A percentile compares a stretch with the other conserved stretches of the same genome.
Evolutionary conservation across 2,329 filamentous ascomycete species (phyloP).

Genomic region (Pestalotiopsis sp.): DNA sequence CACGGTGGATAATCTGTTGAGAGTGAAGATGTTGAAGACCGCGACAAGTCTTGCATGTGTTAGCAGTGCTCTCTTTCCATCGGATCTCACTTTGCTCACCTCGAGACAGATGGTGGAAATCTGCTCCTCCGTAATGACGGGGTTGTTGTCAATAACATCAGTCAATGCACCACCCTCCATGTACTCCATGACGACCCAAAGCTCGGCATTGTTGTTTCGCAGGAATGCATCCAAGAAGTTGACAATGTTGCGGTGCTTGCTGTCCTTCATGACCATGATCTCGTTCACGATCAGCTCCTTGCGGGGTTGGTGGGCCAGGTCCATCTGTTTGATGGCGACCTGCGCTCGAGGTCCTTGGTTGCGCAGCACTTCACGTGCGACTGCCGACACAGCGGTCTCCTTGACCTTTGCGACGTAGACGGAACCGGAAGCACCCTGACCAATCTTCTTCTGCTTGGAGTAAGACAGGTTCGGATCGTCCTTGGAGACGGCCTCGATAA

Average conservation of each 20-base stretch:
- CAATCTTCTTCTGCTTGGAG: conserved; percentile 99
- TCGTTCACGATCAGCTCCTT: conserved; percentile 99
- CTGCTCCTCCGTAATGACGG: conserved; percentile 90
- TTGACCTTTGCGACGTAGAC: conserved; percentile 98
- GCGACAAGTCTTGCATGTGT: conserved; percentile 76
- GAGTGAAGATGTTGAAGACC: conserved; percentile 92
- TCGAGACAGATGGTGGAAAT: conserved; percentile 97
- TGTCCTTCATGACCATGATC: conserved; percentile 99
- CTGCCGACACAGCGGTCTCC: conserved; percentile 78
- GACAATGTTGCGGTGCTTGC: conserved; percentile 96
- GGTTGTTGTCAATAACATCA: conserved; percentile 98
- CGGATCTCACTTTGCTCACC: conserved; percentile 55
- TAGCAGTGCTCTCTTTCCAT: conserved; percentile 18
- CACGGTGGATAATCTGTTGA: conserved; percentile 97
- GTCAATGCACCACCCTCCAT: conserved; percentile 98
- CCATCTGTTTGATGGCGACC: conserved; percentile 99
- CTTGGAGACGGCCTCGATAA: conserved; percentile 93
- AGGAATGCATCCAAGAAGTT: conserved; percentile 98
- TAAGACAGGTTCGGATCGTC: conserved; percentile 94
- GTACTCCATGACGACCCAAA: conserved; percentile 99
- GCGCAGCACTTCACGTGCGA: conserved; percentile 77
- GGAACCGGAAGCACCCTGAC: conserved; percentile 95
- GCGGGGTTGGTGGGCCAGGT: conserved; percentile 91
- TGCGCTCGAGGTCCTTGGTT: conserved; percentile 81
- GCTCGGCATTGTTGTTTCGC: conserved; percentile 88